Evolutionary conservation across 129 eudicot genomes (phyloP), one percentile per base, ranked within the genome.

Genomic region (Glebionis coronaria): DNA sequence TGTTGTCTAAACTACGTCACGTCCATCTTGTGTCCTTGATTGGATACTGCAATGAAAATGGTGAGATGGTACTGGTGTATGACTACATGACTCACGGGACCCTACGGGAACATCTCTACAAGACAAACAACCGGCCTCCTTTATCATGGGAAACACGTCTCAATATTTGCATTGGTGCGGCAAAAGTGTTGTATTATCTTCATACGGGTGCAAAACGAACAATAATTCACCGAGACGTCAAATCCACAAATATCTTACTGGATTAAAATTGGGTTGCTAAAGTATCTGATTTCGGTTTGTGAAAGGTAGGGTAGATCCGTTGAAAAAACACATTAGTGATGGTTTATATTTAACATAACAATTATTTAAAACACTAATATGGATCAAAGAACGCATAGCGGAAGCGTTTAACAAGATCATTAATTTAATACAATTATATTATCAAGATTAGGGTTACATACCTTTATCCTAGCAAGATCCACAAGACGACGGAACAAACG

Each of bases 281-380:
- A 31, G 87, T 87, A 42, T 83, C 87, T 28, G 95, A 87, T 76
- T 87, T 87, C 25, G 90, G 95, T 35, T 81, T 87, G 4, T 83
- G 90, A 12, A 87, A 81, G 49, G 73, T 81, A 3, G 85, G 95
- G 2, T 6, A 18, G 71, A 80, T 35, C 79, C 59, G 14, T 51
- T 25, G 11, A 11, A 81, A 60, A 73, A 79, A 31, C 90, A 87
- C 38, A 80, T 83, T 45, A 87, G 83, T n/a, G n/a, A n/a, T n/a
- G n/a, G n/a, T n/a, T n/a, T n/a, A n/a, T n/a, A n/a, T n/a, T n/a
- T n/a, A n/a, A n/a, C n/a, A n/a, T n/a, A n/a, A n/a, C n/a, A n/a
- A n/a, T n/a, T n/a, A n/a, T n/a, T n/a, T n/a, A n/a, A n/a, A n/a
- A n/a, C n/a, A n/a, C n/a, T n/a, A n/a, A n/a, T n/a, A n/a, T n/a